A percentile compares a stretch with the other conserved stretches of the same genome.
Conservation (phyloP, 768 basidiomycete genomes). For the Mycena epipterygia region DNA sequence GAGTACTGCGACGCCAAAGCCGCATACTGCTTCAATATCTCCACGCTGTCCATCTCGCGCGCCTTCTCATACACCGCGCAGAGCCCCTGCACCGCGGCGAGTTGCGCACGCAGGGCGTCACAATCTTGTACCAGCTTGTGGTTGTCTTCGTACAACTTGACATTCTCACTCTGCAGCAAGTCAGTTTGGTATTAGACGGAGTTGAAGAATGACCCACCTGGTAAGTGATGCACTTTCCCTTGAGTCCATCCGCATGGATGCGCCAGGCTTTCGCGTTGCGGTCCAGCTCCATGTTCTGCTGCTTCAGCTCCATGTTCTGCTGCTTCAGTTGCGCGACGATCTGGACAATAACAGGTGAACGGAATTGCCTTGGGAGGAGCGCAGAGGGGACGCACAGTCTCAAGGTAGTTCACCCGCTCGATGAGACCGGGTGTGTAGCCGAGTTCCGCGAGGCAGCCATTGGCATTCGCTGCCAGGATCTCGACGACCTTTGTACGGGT, state of each 20-base stretch:
- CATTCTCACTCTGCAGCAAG: too few species aligned
- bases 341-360: too few species aligned
- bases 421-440: conserved; percentile 61
- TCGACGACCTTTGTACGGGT: conserved; percentile 56
- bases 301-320: background rate
- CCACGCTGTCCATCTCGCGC: background rate
- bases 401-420: conserved; percentile 52
- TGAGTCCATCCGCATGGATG: conserved; percentile 21
- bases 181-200: too few species aligned
- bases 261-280: background rate
- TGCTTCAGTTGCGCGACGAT: too few species aligned
- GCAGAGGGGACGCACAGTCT: conserved; percentile 50
- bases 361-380: background rate
- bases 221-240: background rate
- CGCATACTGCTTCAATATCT: conserved; percentile 9
- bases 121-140: conserved; percentile 33
- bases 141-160: conserved; percentile 56
- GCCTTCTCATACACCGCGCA: background rate
- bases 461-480: conserved; percentile 59
- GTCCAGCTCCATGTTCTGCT: background rate
- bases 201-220: too few species aligned
- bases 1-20: background rate
- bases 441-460: conserved; percentile 61
- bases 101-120: conserved; percentile 13
- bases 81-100: background rate